Conservation (phyloP, 352 stramenopile genomes). For the Pythium apleroticum region DNA sequence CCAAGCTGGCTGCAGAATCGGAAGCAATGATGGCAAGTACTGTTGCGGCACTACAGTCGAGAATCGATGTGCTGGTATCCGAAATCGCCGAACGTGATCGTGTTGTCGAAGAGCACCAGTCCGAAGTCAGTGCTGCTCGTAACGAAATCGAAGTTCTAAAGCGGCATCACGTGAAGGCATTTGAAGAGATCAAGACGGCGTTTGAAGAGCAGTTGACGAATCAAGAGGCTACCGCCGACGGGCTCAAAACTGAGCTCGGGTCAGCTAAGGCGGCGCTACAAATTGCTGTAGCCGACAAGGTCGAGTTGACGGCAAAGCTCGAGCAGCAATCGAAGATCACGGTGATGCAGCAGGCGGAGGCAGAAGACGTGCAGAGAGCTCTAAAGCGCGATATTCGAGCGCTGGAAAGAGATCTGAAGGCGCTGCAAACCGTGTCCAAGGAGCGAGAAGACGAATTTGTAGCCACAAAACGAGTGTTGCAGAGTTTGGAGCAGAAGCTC, state of each 20-base stretch:
- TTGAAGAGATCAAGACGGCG: background rate
- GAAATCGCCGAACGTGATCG: constrained; percentile 16
- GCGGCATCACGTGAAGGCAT: constrained; percentile 1
- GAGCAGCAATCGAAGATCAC: constrained; percentile 18
- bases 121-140: background rate
- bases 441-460: constrained; percentile 52
- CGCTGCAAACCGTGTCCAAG: constrained; percentile 42
- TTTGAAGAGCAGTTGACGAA: background rate
- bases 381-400: constrained; percentile 58
- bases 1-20: constrained; percentile 1
- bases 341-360: constrained; percentile 35
- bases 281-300: constrained; percentile 9
- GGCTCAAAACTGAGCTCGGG: background rate
- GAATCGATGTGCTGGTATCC: constrained; percentile 18
- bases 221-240: background rate
- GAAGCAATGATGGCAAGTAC: constrained; percentile 23
- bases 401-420: constrained; percentile 66
- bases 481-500: constrained; percentile 41
- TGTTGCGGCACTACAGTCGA: constrained; percentile 23
- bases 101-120: constrained; percentile 10
- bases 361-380: constrained; percentile 49
- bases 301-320: constrained; percentile 1
- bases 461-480: constrained; percentile 31
- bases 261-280: constrained; percentile 4
- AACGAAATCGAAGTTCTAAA: background rate